phyloP scores from a whole-genome alignment of 306 rosid genomes.

The Casuarina cunninghamiana region DNA sequence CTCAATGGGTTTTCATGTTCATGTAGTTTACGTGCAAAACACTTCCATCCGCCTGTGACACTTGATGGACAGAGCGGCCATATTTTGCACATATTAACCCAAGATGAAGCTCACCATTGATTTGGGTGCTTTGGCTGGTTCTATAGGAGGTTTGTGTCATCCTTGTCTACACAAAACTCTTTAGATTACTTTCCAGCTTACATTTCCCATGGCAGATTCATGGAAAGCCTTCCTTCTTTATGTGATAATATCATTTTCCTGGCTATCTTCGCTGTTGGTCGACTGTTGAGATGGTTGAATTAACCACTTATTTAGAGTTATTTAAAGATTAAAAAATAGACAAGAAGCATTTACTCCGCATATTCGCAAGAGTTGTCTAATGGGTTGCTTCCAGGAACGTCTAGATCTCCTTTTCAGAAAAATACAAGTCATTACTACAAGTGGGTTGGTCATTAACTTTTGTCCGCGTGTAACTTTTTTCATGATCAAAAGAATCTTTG shows the following conservation, averaged over 20 bases:
- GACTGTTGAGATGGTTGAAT: background rate
- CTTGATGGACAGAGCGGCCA: constrained; percentile 71
- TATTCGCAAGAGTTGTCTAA: background rate
- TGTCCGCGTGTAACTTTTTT: no score
- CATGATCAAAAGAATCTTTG: no score
- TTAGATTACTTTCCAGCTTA: constrained; percentile 34
- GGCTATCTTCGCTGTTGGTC: background rate
- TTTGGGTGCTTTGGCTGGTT: constrained; percentile 49
- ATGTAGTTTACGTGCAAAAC: constrained; percentile 39
- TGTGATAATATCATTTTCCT: background rate
- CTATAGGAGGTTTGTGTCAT: constrained; percentile 45
- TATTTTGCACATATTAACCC: constrained; percentile 67
- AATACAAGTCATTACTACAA: no score
- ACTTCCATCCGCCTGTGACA: constrained; percentile 92
- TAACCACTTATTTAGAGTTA: background rate
- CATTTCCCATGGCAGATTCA: constrained; percentile 5
- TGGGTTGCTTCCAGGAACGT: background rate
- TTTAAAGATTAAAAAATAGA: background rate
- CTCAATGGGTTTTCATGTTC: background rate
- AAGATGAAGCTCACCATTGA: constrained; percentile 22
- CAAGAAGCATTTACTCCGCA: background rate
- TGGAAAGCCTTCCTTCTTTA: background rate
- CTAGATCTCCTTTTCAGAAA: background rate
- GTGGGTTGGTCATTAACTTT: no score
- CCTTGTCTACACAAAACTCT: constrained; percentile 37